Conservation (phyloP, 768 basidiomycete genomes). For the Cytidiella melzeri region DNA sequence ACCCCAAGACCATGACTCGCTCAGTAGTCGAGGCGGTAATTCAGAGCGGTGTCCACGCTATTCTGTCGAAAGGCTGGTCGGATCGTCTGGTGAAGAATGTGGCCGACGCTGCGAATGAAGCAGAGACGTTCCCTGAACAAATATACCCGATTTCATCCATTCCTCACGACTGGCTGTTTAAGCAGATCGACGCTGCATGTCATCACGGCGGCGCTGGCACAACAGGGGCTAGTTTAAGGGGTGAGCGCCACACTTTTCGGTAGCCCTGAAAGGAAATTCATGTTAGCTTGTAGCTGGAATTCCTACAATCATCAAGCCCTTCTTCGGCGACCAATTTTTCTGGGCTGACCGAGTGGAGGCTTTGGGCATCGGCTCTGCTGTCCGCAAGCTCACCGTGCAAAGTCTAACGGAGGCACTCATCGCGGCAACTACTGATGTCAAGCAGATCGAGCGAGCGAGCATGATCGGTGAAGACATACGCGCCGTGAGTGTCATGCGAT, state of each 20-base stretch:
- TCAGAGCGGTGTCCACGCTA: slow-evolving; percentile 82
- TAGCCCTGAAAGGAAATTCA: not conserved
- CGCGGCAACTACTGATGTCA: slow-evolving; percentile 79
- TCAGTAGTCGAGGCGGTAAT: slow-evolving; percentile 86
- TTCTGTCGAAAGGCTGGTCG: slow-evolving; percentile 98
- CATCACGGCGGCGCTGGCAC: slow-evolving; percentile 98
- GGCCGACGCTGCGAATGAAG: slow-evolving; percentile 50
- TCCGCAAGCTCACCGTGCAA: slow-evolving; percentile 82
- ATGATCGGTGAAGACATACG: slow-evolving; percentile 84
- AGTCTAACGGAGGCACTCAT: slow-evolving; percentile 71
- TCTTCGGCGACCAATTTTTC: slow-evolving; percentile 98
- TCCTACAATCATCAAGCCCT: slow-evolving; percentile 93
- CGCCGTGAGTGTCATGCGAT: slow-evolving; percentile 40
- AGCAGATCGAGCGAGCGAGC: slow-evolving; percentile 83
- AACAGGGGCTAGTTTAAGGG: slow-evolving; percentile 89
- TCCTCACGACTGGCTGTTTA: slow-evolving; percentile 96
- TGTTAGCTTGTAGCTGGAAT: slow-evolving; percentile 57
- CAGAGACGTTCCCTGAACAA: slow-evolving; percentile 68
- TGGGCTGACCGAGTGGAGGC: slow-evolving; percentile 99
- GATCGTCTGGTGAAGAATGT: slow-evolving; percentile 71
- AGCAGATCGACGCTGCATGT: slow-evolving; percentile 90
- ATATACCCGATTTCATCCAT: slow-evolving; percentile 83
- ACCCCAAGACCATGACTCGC: slow-evolving; percentile 88
- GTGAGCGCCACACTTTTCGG: slow-evolving; percentile 34
- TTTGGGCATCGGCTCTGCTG: slow-evolving; percentile 81